phyloP scores from a whole-genome alignment of 148 eudicot species.

The Nepenthes gracilis region DNA sequence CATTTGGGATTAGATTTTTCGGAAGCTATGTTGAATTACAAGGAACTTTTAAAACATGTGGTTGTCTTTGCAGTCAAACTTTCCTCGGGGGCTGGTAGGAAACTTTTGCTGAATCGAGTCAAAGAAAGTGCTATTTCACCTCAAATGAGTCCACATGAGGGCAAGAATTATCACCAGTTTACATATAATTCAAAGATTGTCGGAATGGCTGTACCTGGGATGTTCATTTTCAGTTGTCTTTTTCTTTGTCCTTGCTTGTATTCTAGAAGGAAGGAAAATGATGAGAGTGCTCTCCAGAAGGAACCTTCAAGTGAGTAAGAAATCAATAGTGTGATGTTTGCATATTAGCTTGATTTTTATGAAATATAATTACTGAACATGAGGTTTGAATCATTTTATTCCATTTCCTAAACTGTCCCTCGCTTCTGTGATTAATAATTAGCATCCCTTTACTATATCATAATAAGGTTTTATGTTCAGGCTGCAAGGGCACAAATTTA shows the following conservation, averaged over 20 bases:
- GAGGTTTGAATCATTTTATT: no score
- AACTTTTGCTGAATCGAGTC: slow-evolving; percentile 24
- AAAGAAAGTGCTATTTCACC: slow-evolving; percentile 21
- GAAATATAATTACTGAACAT: neutral
- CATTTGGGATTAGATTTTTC: neutral
- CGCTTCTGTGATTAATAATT: no score
- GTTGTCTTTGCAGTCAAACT: slow-evolving; percentile 21
- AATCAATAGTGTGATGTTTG: neutral
- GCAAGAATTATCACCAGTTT: slow-evolving; percentile 10
- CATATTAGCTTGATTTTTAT: slow-evolving; percentile 1
- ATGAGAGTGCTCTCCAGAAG: slow-evolving; percentile 33
- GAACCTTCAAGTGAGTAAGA: slow-evolving; percentile 58
- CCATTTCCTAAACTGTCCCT: no score
- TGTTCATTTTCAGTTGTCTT: slow-evolving; percentile 46
- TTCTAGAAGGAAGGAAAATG: slow-evolving; percentile 38
- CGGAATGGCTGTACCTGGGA: slow-evolving; percentile 54
- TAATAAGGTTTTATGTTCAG: neutral
- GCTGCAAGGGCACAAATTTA: neutral
- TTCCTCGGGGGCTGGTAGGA: slow-evolving; percentile 33
- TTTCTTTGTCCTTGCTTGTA: slow-evolving; percentile 64
- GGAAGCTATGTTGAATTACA: neutral
- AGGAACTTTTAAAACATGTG: neutral
- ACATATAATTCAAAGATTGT: slow-evolving; percentile 27
- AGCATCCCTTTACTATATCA: neutral
- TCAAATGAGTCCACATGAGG: slow-evolving; percentile 2